Base-by-base conservation (phyloP, 352 stramenopile genomes). In the Phytophthora tubulina region DNA sequence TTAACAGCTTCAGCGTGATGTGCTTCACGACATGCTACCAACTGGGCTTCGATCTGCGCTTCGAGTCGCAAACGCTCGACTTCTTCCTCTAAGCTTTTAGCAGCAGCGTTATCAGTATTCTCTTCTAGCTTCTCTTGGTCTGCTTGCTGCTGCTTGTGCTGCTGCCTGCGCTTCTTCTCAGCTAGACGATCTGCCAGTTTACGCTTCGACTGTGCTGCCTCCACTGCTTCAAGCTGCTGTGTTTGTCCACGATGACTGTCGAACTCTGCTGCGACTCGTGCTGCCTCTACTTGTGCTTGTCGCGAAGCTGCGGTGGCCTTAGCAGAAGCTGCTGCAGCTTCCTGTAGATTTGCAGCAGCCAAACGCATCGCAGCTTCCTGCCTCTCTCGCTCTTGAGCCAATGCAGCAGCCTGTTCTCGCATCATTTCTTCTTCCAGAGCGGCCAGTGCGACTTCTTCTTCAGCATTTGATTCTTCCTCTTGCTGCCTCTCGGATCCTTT, bases 111-210 rank as follows among this genome's bases (percentile, higher is more conserved):
- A 13, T 14, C n/a, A 6, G 2, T 6, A 39, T 14, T 32, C 14
- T 41, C 31, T 9, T 65, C 46, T 41, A 45, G 21, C 21, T 51
- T 41, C 2, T 35, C 35, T 14, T 52, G 44, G 38, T 56, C 38
- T 13, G 35, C 38, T 41, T 74, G 54, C 33, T 59, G 51, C 42
- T 70, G 53, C 42, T 75, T 71, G 1, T 71, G 44, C 46, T 75
- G 62, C 32, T 63, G 60, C 55, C 42, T 68, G 27, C 49, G 67
- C 54, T 89, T 90, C 70, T 91, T 94, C 11, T 87, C 84, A 0
- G 80, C 81, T 17, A 94, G 78, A 6, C 87, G 80, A 31, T 81
- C 79, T 53, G 88, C 87, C 10, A 94, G 78, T 65, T 93, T 93
- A 15, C 74, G 66, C 63, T 90, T 93, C 21, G 91, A 85, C 0